Conservation (phyloP, 1,139 yeast species). For the Candida tropicalis region DNA sequence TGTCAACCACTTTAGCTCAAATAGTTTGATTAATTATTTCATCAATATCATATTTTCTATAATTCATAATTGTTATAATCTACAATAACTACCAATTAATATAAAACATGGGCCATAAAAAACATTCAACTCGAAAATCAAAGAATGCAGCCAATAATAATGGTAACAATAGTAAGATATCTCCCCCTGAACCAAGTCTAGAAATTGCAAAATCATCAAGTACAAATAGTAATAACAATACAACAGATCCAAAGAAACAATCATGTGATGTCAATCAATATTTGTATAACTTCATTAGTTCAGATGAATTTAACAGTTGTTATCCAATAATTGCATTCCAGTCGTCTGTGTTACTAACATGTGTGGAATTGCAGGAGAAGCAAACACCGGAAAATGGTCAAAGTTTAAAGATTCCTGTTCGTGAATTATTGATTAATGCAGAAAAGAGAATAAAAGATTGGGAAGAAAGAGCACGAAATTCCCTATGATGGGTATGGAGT, state of each 20-base stretch:
- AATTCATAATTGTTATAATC: no score
- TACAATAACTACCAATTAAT: no score
- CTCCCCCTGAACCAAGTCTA: neutral
- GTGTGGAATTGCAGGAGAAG: slow-evolving; percentile 7
- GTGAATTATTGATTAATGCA: slow-evolving; percentile 1
- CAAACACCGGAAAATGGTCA: neutral
- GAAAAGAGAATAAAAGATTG: slow-evolving; percentile 5
- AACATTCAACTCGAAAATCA: slow-evolving; percentile 3
- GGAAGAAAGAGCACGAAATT: slow-evolving; percentile 5
- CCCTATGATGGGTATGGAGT: neutral
- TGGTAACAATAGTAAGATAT: neutral
- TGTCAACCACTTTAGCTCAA: no score
- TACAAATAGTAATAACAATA: no score
- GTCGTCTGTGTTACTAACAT: slow-evolving; percentile 8
- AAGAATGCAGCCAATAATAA: neutral
- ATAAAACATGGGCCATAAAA: neutral
- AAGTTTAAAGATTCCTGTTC: neutral
- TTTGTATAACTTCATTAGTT: slow-evolving; percentile 6
- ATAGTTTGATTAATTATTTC: no score
- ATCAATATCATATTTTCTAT: no score
- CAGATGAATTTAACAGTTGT: slow-evolving; percentile 7
- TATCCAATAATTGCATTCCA: slow-evolving; percentile 11
- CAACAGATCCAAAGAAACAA: no score
- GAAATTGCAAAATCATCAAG: neutral
- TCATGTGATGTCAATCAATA: neutral